Evolutionary conservation across 768 basidiomycete genomes (phyloP), one percentile per base, ranked within the genome.

Genomic region (Amanita molliuscula): DNA sequence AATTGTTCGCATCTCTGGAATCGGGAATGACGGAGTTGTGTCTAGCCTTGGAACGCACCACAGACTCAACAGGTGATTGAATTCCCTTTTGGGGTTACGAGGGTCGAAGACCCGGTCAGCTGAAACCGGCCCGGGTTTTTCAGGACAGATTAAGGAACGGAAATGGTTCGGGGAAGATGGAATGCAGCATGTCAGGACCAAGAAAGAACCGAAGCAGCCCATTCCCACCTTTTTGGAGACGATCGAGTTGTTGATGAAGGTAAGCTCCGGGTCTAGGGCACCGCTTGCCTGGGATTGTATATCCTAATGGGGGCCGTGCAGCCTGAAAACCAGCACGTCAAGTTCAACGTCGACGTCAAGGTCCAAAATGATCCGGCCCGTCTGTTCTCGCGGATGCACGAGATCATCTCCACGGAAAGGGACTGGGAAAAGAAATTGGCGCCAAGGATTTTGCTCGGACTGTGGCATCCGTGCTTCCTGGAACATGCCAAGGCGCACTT

Each of bases 391-490:
- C 69, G 93, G 37, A 90, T 96, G 80, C 75, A 88, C 67, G 64
- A 66, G 35, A 70, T 75, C 51, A 80, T 95, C 52, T 70, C 77
- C 11, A 58, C 71, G 6, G 78, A 91, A 53, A 70, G 76, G 1
- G 70, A 76, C 26, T 95, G 85, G 86, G 76, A 90, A 65, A 81
- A 77, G 6, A 63, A 58, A 34, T 79, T 95, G 46, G 89, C 85
- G 1, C 90, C 89, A 0, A 77, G 91, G 15, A 79, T 92, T 59
- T 67, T 91, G 6, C 72, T 90, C 49, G 89, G 88, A 4, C 72
- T 93, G 10, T 92, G 88, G 89, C 92, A 99, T 68, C 92, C 96
- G 6, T 78, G 81, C 45, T 99, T 95, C 71, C 68, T 98, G 40
- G 70, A 67, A 5, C 79, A 79, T 34, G 95, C 95, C 4, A 81